These are phyloP conservation scores for Prunella vulgaris DNA, from an alignment of 257 asterid species.

Conservation along the genomic window DNA sequence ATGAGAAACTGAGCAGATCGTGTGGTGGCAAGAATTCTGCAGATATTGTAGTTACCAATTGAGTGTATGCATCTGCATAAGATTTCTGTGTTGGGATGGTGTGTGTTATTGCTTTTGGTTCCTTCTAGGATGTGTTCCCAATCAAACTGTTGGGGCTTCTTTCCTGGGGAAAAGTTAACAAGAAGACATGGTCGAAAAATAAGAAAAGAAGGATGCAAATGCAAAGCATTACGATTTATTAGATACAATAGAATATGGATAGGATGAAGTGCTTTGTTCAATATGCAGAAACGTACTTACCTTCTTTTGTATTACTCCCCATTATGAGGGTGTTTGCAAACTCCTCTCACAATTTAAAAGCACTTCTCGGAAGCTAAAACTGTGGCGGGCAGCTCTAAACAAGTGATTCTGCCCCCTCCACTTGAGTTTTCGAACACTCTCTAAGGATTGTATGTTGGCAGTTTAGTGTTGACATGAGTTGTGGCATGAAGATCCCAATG, in stretches of 20 bases:
- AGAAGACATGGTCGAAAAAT: background rate
- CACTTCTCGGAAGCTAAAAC: too few species aligned
- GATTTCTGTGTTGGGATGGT: background rate
- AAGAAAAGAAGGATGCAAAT: conserved; percentile 2
- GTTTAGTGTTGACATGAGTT: background rate
- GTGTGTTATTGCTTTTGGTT: background rate
- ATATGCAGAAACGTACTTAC: background rate
- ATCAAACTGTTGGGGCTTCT: conserved; percentile 7
- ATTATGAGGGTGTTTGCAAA: too few species aligned
- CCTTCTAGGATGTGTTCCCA: background rate
- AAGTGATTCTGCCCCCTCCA: too few species aligned
- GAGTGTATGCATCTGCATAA: background rate
- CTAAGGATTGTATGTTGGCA: background rate
- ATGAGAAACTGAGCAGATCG: background rate
- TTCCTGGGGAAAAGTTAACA: background rate
- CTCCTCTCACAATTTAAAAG: too few species aligned
- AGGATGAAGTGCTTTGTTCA: background rate
- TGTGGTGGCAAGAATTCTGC: background rate
- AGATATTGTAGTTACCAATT: background rate
- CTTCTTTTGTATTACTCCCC: background rate
- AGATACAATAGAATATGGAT: background rate
- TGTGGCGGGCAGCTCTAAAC: too few species aligned
- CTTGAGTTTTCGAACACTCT: too few species aligned
- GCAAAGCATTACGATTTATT: background rate
- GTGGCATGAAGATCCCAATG: conserved; percentile 1